These are phyloP conservation scores for Prunus mongolica DNA, from an alignment of 306 rosid species.

Conservation along the genomic window DNA sequence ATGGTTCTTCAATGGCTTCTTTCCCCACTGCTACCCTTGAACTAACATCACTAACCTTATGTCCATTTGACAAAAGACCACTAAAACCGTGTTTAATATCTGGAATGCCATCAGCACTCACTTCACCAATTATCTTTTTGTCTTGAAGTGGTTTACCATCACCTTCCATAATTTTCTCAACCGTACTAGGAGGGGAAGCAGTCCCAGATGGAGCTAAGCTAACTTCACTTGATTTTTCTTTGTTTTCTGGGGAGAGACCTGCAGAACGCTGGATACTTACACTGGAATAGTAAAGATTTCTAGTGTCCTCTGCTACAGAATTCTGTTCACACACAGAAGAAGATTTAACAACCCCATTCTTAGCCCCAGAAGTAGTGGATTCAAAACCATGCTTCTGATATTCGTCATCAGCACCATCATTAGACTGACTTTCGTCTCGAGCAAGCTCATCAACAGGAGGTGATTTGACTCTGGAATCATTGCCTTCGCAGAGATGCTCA, in stretches of 20 bases:
- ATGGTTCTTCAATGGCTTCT: conserved; percentile 25
- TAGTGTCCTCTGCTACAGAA: conserved; percentile 2
- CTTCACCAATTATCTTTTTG: conserved; percentile 25
- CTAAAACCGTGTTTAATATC: conserved; percentile 22
- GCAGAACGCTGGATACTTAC: conserved; percentile 24
- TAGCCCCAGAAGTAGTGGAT: conserved; percentile 24
- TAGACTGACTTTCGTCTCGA: conserved; percentile 28
- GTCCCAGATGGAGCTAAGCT: conserved; percentile 16
- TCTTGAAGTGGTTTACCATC: conserved; percentile 31
- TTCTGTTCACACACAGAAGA: not conserved
- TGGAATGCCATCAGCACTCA: conserved; percentile 17
- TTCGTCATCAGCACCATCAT: conserved; percentile 20
- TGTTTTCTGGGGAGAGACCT: conserved; percentile 28
- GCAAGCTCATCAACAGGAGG: conserved; percentile 35
- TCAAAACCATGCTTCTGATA: conserved; percentile 25
- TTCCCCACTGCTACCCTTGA: conserved; percentile 28
- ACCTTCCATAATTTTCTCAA: conserved; percentile 34
- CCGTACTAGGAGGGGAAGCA: conserved; percentile 15
- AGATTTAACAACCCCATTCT: conserved; percentile 22
- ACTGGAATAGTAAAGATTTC: conserved; percentile 15
- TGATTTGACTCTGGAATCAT: conserved; percentile 41
- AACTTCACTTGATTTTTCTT: conserved; percentile 32
- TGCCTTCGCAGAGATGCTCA: conserved; percentile 39
- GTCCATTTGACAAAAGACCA: conserved; percentile 22
- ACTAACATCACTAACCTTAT: conserved; percentile 23